Base-by-base conservation (phyloP, 805 yeast genomes). In the Suhomyces kilbournensis region DNA sequence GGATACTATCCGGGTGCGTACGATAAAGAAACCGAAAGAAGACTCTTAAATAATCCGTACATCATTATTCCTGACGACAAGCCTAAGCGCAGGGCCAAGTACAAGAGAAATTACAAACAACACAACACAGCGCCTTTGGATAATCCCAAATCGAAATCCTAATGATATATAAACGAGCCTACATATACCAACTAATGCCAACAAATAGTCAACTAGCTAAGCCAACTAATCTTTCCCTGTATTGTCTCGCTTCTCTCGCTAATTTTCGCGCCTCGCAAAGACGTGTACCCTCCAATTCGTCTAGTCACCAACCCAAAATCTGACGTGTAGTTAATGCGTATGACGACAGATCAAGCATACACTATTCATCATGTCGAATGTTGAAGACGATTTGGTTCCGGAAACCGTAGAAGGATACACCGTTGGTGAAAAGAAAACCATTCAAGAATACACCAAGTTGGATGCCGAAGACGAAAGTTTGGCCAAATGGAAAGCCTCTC, bases 391-490 rank as follows among this genome's bases (percentile, higher is more conserved):
- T 57, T 75, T 84, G 58, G 73, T 77, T 28, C 86, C 88, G 14
- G 89, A 85, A 64, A 72, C 76, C 50, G 81, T 78, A 45, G 83
- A 83, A 56, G 86, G 86, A 7, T 88, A 86, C 75, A 79, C 75
- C 49, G 84, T 82, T 20, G 80, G 82, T 40, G 81, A 83, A 66
- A 77, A 91, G 74, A 90, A 90, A 65, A 86, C 96, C 15, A 79
- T 91, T 42, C 90, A 82, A 43, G 97, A 91, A 66, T 91, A 91
- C 69, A 82, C 85, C 51, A 79, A 85, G 52, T 71, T 91, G 59
- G 97, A 91, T 65, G 93, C 93, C 10, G 88, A 90, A 60, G 97
- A 91, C 67, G 97, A 90, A 69, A 86, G 96, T 15, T 76, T 91
- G 56, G 88, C 86, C 56, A 89, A 88, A 69, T 91, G 97, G 97